Base-by-base conservation (phyloP, 1,284 basidiomycete species). In the Pseudozyma flocculosa region DNA sequence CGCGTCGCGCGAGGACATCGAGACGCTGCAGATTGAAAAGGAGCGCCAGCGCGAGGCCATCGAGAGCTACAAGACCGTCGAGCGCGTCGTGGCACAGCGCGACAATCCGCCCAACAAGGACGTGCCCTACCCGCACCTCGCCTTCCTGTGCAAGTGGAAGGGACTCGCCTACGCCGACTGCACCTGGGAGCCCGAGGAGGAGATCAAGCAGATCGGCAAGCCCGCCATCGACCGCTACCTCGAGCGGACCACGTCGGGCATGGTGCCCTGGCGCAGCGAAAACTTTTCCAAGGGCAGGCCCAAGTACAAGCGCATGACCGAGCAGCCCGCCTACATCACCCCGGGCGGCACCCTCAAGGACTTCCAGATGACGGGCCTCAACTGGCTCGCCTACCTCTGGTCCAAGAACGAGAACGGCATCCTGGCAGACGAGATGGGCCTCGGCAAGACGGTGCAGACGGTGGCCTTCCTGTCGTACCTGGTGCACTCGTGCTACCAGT, bases 101-200 rank as follows among this genome's bases (percentile, higher is more conserved):
- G 87, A 91, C 60, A 83, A 78, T 15, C 72, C 82, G 23, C 81
- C 82, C 22, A 79, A 80, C 21, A 84, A 86, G 36, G 86, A 85
- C 43, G 71, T 81, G 18, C 83, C 85, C 9, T 79, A 80, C 49
- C 71, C 78, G 3, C 80, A 81, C 52, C 84, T 87, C 38, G 88
- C 94, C 75, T 99, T 96, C 80, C 90, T 95, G 79, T 91, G 89
- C 87, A 98, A 99, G 81, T 99, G 95, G 95, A 88, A 86, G 74
- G 88, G 88, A 36, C 86, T 98, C 69, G 88, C 90, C 73, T 98
- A 99, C 80, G 87, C 90, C 54, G 89, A 96, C 70, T 90, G 90
- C 78, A 98, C 95, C 2, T 99, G 95, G 95, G 95, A 99, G 50
- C 77, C 73, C 22, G 79, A 80, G 45, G 86, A 87, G 54, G 89